Evolutionary conservation across 2,329 filamentous ascomycete species (phyloP).

Genomic region (Aspergillus sergii): DNA sequence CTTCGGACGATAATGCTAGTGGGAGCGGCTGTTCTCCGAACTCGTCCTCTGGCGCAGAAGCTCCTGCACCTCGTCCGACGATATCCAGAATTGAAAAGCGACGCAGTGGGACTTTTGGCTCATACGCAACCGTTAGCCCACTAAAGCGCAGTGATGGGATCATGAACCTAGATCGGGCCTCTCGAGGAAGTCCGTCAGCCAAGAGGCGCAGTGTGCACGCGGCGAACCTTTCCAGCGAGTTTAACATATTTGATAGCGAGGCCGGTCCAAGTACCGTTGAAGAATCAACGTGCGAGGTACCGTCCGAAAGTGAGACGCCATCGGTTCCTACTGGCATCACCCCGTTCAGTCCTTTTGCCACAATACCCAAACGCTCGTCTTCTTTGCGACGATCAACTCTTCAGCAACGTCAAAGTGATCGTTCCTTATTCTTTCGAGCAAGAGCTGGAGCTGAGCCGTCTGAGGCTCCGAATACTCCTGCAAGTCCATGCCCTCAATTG

Average conservation of each 20-base stretch:
- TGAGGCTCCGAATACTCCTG: slow-evolving; percentile 59
- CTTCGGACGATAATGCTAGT: slow-evolving; percentile 23
- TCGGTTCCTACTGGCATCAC: slow-evolving; percentile 38
- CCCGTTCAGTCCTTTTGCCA: slow-evolving; percentile 51
- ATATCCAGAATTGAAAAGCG: slow-evolving; percentile 53
- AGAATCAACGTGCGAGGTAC: slow-evolving; percentile 32
- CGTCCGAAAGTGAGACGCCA: slow-evolving; percentile 29
- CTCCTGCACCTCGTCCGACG: slow-evolving; percentile 38
- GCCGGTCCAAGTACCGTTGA: slow-evolving; percentile 28
- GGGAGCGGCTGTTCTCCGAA: slow-evolving; percentile 44
- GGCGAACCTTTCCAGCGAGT: slow-evolving; percentile 63
- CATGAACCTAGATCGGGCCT: slow-evolving; percentile 81
- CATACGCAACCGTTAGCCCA: slow-evolving; percentile 69
- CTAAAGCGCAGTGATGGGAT: slow-evolving; percentile 89
- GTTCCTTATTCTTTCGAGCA: slow-evolving; percentile 55
- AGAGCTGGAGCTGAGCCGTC: slow-evolving; percentile 34
- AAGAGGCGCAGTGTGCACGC: slow-evolving; percentile 89
- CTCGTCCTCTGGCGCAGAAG: slow-evolving; percentile 27
- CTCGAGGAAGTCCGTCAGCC: slow-evolving; percentile 80
- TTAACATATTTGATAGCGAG: slow-evolving; percentile 73
- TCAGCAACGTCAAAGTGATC: slow-evolving; percentile 76
- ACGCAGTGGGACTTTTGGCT: slow-evolving; percentile 50
- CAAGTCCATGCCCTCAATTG: slow-evolving; percentile 68
- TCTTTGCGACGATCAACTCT: slow-evolving; percentile 85
- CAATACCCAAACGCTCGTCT: slow-evolving; percentile 69